Base-by-base conservation (phyloP, 2,329 filamentous ascomycete species). In the Diaporthe sp. region DNA sequence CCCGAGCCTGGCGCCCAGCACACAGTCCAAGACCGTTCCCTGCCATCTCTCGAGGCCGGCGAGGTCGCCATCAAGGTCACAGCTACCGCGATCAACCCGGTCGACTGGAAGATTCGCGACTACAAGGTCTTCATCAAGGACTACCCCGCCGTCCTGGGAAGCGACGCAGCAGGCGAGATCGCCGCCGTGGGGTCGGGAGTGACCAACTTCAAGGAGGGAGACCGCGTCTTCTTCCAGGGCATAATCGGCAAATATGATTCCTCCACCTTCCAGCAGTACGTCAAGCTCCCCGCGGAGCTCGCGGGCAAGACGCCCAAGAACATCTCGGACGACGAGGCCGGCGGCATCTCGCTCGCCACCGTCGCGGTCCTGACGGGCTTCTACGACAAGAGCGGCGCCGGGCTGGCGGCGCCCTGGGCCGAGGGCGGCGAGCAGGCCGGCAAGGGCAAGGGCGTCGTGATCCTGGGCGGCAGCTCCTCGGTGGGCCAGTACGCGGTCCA, bases 401-500 rank as follows among this genome's bases (percentile, higher is more conserved):
- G 80, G 1, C 78, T 84, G 3, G 76, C 79, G 4, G 78, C 82
- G 3, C 82, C 83, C 0, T 84, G 82, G 82, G 77, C 78, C 1
- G 67, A 79, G 37, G 79, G 71, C 8, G 80, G 80, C 7, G 72
- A 72, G 84, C 77, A 86, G 81, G 68, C 81, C 78, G 28, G 85
- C 83, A 70, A 88, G 86, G 67, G 83, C 82, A n/a, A 85, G 76
- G 62, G 82, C 82, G 79, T 84, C 82, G 80, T 87, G 84, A 79
- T 86, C 83, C 58, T 80, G 73, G 37, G 80, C 74, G 65, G 79
- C 60, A 76, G 79, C 76, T 71, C 77, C 12, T 84, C 82, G 60
- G 86, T 88, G 2, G 87, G 87, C 3, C 82, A 83, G 78, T 85
- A 84, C 72, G 86, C 85, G 2, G 82, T 88, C 9, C 86, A 88